phyloP scores from a whole-genome alignment of 164 flowering plant species.

The Vitis rupestris region DNA sequence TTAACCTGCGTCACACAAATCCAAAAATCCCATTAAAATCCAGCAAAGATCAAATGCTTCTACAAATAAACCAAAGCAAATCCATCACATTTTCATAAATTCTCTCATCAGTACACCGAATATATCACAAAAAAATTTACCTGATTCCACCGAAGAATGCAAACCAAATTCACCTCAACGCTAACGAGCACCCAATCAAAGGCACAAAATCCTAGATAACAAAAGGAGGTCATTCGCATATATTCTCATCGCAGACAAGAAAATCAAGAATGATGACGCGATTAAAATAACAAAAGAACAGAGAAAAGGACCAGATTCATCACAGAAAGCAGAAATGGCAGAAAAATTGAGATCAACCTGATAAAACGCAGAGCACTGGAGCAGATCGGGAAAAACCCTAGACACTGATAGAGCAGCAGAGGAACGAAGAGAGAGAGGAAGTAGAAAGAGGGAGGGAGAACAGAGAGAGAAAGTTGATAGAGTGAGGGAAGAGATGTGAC shows the following conservation, averaged over 20 bases:
- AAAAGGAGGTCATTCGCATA: background rate
- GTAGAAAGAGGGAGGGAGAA: background rate
- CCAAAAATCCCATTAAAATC: background rate
- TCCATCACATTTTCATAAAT: background rate
- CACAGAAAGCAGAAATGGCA: background rate
- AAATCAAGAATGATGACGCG: background rate
- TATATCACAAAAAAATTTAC: background rate
- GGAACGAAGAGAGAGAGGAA: slow-evolving; percentile 12
- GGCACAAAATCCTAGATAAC: background rate
- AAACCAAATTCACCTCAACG: background rate
- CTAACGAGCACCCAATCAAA: background rate
- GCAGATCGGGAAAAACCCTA: slow-evolving; percentile 3
- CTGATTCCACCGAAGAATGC: slow-evolving; percentile 5
- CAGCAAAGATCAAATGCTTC: background rate
- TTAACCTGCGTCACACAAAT: slow-evolving; percentile 8
- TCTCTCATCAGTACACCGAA: background rate
- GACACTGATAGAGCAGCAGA: slow-evolving; percentile 6
- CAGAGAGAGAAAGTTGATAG: background rate
- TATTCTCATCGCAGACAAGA: background rate
- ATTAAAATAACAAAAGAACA: background rate
- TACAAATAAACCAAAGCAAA: background rate
- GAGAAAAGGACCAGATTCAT: background rate
- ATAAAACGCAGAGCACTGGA: background rate
- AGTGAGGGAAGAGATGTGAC: slow-evolving; percentile 3
- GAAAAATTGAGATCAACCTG: background rate